Evolutionary conservation across 352 stramenopile species (phyloP).

Genomic region (Globisporangium cylindrosporum): DNA sequence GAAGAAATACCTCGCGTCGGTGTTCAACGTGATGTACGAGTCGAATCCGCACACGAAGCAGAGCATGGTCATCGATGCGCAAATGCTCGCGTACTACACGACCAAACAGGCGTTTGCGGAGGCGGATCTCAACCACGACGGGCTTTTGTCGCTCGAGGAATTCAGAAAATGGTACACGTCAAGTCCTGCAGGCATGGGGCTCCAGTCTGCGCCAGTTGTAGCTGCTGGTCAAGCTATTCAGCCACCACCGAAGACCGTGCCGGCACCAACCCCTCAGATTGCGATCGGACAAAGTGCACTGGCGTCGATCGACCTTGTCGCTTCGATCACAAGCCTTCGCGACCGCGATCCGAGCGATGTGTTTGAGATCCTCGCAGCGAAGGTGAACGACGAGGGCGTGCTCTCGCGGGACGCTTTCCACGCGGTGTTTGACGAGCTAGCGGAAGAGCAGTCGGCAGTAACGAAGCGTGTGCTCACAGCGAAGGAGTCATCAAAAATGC

Average conservation of each 20-base stretch:
- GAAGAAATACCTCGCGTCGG: conserved; percentile 69
- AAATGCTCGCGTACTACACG: conserved; percentile 64
- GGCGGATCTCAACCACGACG: conserved; percentile 83
- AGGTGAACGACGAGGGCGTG: conserved; percentile 82
- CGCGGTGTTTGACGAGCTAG: conserved; percentile 62
- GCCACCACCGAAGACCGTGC: conserved; percentile 3
- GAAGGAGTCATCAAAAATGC: conserved; percentile 36
- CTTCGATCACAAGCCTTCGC: conserved; percentile 52
- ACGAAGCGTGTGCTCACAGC: conserved; percentile 25
- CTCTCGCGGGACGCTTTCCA: conserved; percentile 67
- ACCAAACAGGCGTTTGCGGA: conserved; percentile 81
- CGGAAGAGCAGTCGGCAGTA: conserved; percentile 29
- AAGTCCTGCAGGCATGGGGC: background rate
- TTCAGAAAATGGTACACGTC: conserved; percentile 77
- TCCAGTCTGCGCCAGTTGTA: conserved; percentile 2
- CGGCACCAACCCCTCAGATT: background rate
- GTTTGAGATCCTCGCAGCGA: conserved; percentile 80
- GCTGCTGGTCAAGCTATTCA: background rate
- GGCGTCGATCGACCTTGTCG: conserved; percentile 56
- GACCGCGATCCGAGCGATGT: conserved; percentile 57
- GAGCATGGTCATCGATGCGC: conserved; percentile 47
- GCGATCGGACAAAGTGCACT: conserved; percentile 31
- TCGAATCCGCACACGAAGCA: conserved; percentile 29
- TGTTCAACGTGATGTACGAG: conserved; percentile 73
- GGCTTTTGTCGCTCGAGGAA: conserved; percentile 72